phyloP scores from a whole-genome alignment of 2,329 filamentous ascomycete species.

The Elsinoe batatas region DNA sequence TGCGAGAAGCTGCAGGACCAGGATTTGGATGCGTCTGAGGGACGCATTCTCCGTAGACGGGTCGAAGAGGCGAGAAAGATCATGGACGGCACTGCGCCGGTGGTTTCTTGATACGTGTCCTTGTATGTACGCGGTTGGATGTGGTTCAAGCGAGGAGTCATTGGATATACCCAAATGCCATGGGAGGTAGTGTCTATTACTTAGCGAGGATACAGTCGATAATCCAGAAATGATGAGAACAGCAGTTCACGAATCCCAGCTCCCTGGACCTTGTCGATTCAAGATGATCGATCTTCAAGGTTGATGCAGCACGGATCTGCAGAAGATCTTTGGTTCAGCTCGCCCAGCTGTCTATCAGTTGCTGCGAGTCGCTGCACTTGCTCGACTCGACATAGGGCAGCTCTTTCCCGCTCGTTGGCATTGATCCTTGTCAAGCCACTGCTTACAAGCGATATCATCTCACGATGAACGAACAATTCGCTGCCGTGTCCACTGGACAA shows the following conservation, averaged over 20 bases:
- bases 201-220: too few species aligned
- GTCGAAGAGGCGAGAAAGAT: conserved; percentile 65
- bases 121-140: neutral
- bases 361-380: too few species aligned
- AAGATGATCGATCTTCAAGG: neutral
- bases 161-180: neutral
- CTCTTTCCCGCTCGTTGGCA: neutral
- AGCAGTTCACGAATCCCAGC: neutral
- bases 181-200: too few species aligned
- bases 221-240: too few species aligned
- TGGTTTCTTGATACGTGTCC: neutral
- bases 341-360: neutral
- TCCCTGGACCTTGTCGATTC: neutral
- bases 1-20: conserved; percentile 41
- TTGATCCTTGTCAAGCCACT: conserved; percentile 9
- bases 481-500: neutral
- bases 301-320: neutral
- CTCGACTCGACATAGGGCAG: neutral
- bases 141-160: neutral
- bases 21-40: conserved; percentile 44
- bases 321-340: neutral
- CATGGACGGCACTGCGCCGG: conserved; percentile 49
- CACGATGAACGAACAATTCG: neutral
- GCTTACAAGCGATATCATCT: neutral
- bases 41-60: conserved; percentile 56